Base-by-base conservation (phyloP, 306 rosid genomes). In the Vicia sativa region DNA sequence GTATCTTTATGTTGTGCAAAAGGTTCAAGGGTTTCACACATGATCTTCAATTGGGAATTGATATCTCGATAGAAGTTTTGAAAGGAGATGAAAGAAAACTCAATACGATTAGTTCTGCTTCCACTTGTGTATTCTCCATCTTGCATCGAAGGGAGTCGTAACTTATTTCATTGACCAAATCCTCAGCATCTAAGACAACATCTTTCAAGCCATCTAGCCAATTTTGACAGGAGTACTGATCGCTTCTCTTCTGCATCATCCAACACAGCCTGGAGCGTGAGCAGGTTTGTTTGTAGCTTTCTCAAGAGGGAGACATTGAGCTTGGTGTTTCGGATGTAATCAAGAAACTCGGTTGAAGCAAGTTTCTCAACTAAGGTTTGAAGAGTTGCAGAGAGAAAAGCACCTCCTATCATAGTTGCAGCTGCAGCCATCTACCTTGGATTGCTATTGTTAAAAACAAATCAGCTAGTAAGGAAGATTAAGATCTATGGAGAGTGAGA, bases 171-270 rank as follows among this genome's bases (percentile, higher is more conserved):
- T 29, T 8, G 11, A 29, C 23, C 21, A 57, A 28, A 57, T 57
- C 62, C 7, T 57, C 62, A 1, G 44, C 25, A 31, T 58, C 64
- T 31, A 31, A 58, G 64, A 58, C 7, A 7, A 42, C 44, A 15
- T 58, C 44, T 58, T 58, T 58, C 25, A 58, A 5, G n/a, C 9
- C 26, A 31, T 58, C 64, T 3, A 58, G 64, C 64, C 64, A 58
- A 3, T 12, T 58, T 14, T 58, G 43, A 58, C n/a, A 58, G 7
- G 23, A 34, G 9, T 58, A 26, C 5, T 31, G 26, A 34, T 31
- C 43, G 64, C 64, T 34, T 58, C 8, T 58, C 23, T 7, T 58
- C 64, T 0, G 64, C 64, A 34, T 58, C 64, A 31, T 58, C 64
- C 43, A 58, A 8, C 7, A 58, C 64, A 58, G 7, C 43, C 3